Evolutionary conservation across 345 rosid species (phyloP).

Genomic region (Dipteronia dyeriana): DNA sequence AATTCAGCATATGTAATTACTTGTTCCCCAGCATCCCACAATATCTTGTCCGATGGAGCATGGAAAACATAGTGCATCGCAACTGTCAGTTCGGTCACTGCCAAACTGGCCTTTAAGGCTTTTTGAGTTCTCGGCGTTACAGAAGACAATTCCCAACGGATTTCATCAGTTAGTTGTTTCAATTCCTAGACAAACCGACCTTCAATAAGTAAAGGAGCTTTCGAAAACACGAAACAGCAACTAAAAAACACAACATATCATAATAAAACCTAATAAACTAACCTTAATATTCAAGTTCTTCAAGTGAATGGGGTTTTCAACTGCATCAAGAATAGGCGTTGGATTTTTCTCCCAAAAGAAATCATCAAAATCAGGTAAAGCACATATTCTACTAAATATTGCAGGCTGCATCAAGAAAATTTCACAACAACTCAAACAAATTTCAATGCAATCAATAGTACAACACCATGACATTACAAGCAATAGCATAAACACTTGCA

Average conservation of each 20-base stretch:
- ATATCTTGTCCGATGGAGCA: slow-evolving; percentile 81
- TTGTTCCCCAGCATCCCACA: slow-evolving; percentile 92
- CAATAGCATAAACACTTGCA: not conserved
- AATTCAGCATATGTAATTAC: slow-evolving; percentile 38
- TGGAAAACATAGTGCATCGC: slow-evolving; percentile 85
- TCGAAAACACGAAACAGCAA: slow-evolving; percentile 8
- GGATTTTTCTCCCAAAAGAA: slow-evolving; percentile 58
- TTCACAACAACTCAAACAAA: slow-evolving; percentile 8
- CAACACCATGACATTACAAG: not conserved
- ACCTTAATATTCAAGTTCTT: slow-evolving; percentile 78
- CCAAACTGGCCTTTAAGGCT: slow-evolving; percentile 66
- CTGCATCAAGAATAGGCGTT: slow-evolving; percentile 77
- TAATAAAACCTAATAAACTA: slow-evolving; percentile 18
- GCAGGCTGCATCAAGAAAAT: slow-evolving; percentile 43
- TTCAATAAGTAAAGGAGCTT: slow-evolving; percentile 6
- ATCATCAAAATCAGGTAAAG: slow-evolving; percentile 70
- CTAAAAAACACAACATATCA: not conserved
- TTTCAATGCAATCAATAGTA: not conserved
- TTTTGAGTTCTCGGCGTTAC: slow-evolving; percentile 46
- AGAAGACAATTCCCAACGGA: slow-evolving; percentile 60
- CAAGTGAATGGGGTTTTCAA: slow-evolving; percentile 75
- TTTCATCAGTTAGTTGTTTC: slow-evolving; percentile 71
- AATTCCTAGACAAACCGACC: slow-evolving; percentile 55
- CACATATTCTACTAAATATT: slow-evolving; percentile 36
- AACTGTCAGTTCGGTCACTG: slow-evolving; percentile 75